phyloP scores from a whole-genome alignment of 805 yeast species.

The Pichia eremophila region DNA sequence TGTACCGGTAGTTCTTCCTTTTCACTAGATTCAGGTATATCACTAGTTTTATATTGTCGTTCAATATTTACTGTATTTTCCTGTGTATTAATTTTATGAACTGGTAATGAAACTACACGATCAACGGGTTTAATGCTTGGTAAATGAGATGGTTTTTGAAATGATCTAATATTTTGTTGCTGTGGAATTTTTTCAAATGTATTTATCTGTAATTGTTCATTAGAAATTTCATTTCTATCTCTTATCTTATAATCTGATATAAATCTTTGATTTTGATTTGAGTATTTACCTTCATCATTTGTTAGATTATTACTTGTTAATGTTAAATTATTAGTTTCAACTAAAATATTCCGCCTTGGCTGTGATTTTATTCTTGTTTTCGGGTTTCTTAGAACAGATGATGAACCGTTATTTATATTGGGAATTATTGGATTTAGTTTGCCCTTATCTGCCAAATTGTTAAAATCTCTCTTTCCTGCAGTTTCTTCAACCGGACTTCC shows the following conservation, averaged over 20 bases:
- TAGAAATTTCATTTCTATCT: not conserved
- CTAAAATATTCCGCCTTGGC: not conserved
- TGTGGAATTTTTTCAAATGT: not conserved
- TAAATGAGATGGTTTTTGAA: not conserved
- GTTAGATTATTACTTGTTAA: not conserved
- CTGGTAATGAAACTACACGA: constrained; percentile 23
- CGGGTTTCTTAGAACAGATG: not conserved
- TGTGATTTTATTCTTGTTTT: not conserved
- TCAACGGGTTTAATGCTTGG: constrained; percentile 21
- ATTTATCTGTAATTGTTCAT: not conserved
- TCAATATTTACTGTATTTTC: not conserved
- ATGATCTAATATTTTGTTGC: not conserved
- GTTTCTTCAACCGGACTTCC: not conserved
- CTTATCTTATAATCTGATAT: constrained; percentile 11
- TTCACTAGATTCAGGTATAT: not conserved
- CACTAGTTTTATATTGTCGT: not conserved
- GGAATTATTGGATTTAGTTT: not conserved
- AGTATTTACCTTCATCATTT: no score
- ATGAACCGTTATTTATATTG: not conserved
- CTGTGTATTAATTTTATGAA: constrained; percentile 1
- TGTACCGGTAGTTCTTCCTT: not conserved
- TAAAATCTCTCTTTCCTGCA: not conserved
- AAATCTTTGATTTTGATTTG: constrained; percentile 1
- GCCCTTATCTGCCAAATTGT: not conserved
- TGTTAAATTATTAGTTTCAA: constrained; percentile 1